Base-by-base conservation (phyloP, 768 basidiomycete genomes). In the Boletus coccyginus region DNA sequence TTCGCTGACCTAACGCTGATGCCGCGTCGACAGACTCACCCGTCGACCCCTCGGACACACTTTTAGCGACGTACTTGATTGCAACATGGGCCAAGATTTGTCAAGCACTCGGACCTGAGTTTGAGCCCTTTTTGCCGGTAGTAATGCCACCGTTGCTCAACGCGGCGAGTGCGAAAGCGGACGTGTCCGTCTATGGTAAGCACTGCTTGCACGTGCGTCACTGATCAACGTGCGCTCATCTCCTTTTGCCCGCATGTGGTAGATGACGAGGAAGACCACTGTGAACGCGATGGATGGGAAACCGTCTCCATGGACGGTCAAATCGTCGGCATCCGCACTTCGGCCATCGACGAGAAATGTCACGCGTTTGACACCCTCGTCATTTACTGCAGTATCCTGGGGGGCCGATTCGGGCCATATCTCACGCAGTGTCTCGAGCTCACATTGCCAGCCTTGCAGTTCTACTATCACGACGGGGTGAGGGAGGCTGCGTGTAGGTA, bases 71-170 rank as follows among this genome's bases (percentile, higher is more conserved):
- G 53, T 93, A 92, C 66, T 77, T 94, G 29, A 91, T 92, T 46
- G 83, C 86, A 42, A 94, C 92, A 0, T 95, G 92, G 92, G 88
- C 90, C 3, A 94, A 91, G 64, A 80, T 95, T 0, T 93, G 90
- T 66, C 91, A 92, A 59, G 90, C 90, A 0, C 80, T 95, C 64
- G 88, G 88, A 0, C 76, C 81, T 12, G 89, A 94, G 65, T 96
- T 95, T 57, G 90, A 90, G 65, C 91, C 91, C 0, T 95, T 91
- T 68, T 79, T 95, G 3, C 86, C 87, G 0, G 80, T 88, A 16
- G 92, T 94, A 3, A 92, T 95, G 84, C 90, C 92, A 0, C 79
- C 83, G 0, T 71, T 95, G 12, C 75, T 94, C 24, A 77, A 81
- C 7, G 83, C 88, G 0, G 94, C 94, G 4, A 80, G 85, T 32